phyloP scores from a whole-genome alignment of 192 early-diverging fungal species.

The Rhizoclosmatium sp. region DNA sequence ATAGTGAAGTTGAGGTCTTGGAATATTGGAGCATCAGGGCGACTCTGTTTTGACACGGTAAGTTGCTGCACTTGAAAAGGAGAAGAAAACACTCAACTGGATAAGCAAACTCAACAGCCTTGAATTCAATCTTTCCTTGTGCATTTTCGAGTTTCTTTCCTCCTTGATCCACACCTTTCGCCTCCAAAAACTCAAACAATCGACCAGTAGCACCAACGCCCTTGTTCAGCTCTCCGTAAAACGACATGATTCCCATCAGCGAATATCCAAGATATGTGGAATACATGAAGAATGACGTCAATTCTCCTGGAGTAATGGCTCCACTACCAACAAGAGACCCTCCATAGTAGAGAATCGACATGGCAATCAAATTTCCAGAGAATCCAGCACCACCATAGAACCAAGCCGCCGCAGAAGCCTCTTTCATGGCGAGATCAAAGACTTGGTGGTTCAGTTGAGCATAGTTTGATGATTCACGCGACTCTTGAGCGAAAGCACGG shows the following conservation, averaged over 20 bases:
- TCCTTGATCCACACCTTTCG: slow-evolving; percentile 28
- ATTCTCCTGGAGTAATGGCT: slow-evolving; percentile 45
- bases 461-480: slow-evolving; percentile 36
- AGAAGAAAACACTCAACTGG: slow-evolving; percentile 9
- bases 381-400: slow-evolving; percentile 49
- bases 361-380: slow-evolving; percentile 44
- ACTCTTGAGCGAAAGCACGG: slow-evolving; percentile 51
- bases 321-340: slow-evolving; percentile 41
- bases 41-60: slow-evolving; percentile 25
- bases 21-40: slow-evolving; percentile 82
- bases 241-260: slow-evolving; percentile 36
- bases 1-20: slow-evolving; percentile 71
- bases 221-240: slow-evolving; percentile 50
- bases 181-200: slow-evolving; percentile 40
- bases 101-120: slow-evolving; percentile 51
- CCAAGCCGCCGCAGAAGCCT: slow-evolving; percentile 33
- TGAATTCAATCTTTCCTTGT: slow-evolving; percentile 44
- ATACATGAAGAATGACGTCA: slow-evolving; percentile 50
- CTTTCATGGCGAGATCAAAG: slow-evolving; percentile 37
- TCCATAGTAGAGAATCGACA: slow-evolving; percentile 56
- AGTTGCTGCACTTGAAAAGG: neutral
- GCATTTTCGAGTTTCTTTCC: slow-evolving; percentile 31
- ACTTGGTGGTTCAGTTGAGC: slow-evolving; percentile 29
- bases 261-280: slow-evolving; percentile 41
- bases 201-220: slow-evolving; percentile 43